A percentile compares a stretch with the other conserved stretches of the same genome.
Conservation (phyloP, 2,329 filamentous ascomycete genomes). For the Clonostachys solani region DNA sequence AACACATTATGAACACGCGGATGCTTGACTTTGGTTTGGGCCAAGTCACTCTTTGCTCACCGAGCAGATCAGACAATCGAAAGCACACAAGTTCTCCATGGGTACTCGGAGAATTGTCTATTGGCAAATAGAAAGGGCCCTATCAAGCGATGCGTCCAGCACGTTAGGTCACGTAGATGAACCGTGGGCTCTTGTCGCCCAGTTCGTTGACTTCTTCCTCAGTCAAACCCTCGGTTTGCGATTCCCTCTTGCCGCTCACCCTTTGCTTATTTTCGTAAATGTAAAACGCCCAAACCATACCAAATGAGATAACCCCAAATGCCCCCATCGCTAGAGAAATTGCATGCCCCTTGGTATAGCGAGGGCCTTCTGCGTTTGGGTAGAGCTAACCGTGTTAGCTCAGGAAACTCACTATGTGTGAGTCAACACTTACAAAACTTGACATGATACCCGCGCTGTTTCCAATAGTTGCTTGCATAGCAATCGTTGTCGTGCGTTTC, state of each 20-base stretch:
- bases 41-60: too few species aligned
- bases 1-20: too few species aligned
- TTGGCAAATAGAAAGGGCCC: too few species aligned
- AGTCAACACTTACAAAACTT: constrained; percentile 9
- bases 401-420: too few species aligned
- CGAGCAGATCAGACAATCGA: too few species aligned
- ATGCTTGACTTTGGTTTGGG: too few species aligned
- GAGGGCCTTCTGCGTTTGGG: not conserved
- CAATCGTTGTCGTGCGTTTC: not conserved
- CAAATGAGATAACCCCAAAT: constrained; percentile 19
- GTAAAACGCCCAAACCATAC: constrained; percentile 19
- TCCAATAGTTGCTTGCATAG: not conserved
- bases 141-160: too few species aligned
- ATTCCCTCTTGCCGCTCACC: constrained; percentile 28
- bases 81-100: too few species aligned
- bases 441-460: not conserved
- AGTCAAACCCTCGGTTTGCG: constrained; percentile 30
- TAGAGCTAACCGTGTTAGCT: not conserved
- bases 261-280: constrained; percentile 25
- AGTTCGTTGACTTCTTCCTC: constrained; percentile 32
- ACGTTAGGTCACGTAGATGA: constrained; percentile 13
- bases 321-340: constrained; percentile 31
- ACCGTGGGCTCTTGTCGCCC: constrained; percentile 32
- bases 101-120: too few species aligned
- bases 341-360: constrained; percentile 24